Conservation (phyloP, 164 flowering plant genomes). For the Dillenia suffruticosa region DNA sequence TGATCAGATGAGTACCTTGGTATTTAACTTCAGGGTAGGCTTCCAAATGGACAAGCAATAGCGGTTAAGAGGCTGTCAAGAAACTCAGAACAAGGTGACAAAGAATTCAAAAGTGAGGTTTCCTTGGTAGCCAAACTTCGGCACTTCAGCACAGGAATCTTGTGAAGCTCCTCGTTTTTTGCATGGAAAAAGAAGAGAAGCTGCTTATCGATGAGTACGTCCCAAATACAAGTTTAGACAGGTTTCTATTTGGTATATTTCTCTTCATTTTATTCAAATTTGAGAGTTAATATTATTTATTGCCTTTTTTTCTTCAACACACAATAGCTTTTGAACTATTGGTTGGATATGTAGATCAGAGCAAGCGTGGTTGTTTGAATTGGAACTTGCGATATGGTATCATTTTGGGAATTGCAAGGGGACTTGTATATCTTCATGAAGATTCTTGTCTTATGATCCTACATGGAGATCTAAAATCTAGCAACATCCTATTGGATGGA, state of each 20-base stretch:
- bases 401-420: slow-evolving; percentile 25
- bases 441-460: slow-evolving; percentile 15
- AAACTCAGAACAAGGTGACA: slow-evolving; percentile 29
- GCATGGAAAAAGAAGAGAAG: slow-evolving; percentile 32
- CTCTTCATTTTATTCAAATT: background rate
- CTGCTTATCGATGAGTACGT: slow-evolving; percentile 38
- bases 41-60: slow-evolving; percentile 25
- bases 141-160: slow-evolving; percentile 45
- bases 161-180: slow-evolving; percentile 34
- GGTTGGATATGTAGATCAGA: slow-evolving; percentile 11
- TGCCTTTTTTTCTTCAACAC: too few species aligned
- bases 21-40: slow-evolving; percentile 18
- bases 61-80: slow-evolving; percentile 42
- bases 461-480: slow-evolving; percentile 4
- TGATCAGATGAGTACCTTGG: background rate
- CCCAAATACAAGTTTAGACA: slow-evolving; percentile 32
- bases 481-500: background rate
- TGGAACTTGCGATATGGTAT: slow-evolving; percentile 26
- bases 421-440: slow-evolving; percentile 18
- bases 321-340: background rate
- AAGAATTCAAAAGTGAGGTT: slow-evolving; percentile 36
- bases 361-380: slow-evolving; percentile 8
- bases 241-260: slow-evolving; percentile 22
- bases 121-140: slow-evolving; percentile 34
- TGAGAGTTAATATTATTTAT: background rate